These are phyloP conservation scores for Tetrahymena malaccensis DNA, from an alignment of 73 alveolate genomes.

Conservation along the genomic window DNA sequence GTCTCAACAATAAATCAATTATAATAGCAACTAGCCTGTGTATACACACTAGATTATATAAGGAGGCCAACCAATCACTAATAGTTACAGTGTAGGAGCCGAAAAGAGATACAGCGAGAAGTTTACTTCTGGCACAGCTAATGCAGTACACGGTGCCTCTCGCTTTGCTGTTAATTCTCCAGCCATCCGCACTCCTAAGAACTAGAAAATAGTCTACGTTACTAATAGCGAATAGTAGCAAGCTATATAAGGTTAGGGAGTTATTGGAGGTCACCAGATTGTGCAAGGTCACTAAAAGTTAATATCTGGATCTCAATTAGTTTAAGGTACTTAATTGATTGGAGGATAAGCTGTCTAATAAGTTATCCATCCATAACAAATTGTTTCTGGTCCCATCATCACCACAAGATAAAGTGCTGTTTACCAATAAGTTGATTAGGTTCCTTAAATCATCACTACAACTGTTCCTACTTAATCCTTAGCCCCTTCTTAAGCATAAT, in stretches of 20 bases:
- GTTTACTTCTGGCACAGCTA: background rate
- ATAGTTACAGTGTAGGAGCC: background rate
- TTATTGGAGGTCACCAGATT: background rate
- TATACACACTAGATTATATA: background rate
- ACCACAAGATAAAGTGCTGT: background rate
- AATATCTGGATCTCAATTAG: background rate
- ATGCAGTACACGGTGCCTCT: background rate
- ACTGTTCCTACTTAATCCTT: too few species aligned
- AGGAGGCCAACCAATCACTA: background rate
- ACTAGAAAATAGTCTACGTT: background rate
- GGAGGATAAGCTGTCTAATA: background rate
- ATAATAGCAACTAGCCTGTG: background rate
- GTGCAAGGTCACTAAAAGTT: background rate
- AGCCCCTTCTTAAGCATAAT: background rate
- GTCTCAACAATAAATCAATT: background rate
- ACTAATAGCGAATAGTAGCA: background rate
- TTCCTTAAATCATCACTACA: background rate
- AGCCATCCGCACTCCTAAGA: background rate
- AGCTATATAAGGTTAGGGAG: background rate
- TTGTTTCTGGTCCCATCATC: background rate
- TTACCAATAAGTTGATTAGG: background rate
- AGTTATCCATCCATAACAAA: background rate
- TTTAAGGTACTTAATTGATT: background rate
- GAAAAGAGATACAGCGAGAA: background rate
- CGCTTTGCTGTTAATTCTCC: background rate